Percentiles rank a stretch among this genome's conserved stretches.
Evolutionary conservation across 2,329 filamentous ascomycete genomes (phyloP).

Genomic region (Alternaria conjuncta): DNA sequence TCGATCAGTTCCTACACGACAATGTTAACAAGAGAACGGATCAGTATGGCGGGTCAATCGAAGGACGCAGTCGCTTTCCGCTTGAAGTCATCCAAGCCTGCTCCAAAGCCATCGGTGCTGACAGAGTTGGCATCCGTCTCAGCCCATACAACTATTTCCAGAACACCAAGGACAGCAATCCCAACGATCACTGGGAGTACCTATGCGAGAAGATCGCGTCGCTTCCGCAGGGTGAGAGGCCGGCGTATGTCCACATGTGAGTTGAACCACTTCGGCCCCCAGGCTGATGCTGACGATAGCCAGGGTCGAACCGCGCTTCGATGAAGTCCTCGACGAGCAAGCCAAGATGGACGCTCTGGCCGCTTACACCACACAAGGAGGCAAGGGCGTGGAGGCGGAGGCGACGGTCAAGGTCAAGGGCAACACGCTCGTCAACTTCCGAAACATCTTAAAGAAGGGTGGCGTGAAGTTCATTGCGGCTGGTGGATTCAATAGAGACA

Average conservation of each 20-base stretch:
- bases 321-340: conserved; percentile 46
- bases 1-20: conserved; percentile 61
- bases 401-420: conserved; percentile 32
- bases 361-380: conserved; percentile 39
- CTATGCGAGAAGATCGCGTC: conserved; percentile 52
- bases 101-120: conserved; percentile 41
- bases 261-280: not conserved
- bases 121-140: conserved; percentile 42
- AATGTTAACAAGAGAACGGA: conserved; percentile 59
- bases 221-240: conserved; percentile 36
- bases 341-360: conserved; percentile 49
- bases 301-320: conserved; percentile 48
- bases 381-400: conserved; percentile 41
- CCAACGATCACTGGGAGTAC: conserved; percentile 54
- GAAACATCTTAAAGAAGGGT: conserved; percentile 56
- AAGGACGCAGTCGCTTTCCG: conserved; percentile 62
- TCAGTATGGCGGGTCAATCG: conserved; percentile 58
- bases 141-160: conserved; percentile 48
- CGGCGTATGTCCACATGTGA: conserved; percentile 47
- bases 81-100: conserved; percentile 58
- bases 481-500: conserved; percentile 61
- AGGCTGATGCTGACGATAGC: conserved; percentile 8
- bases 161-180: conserved; percentile 53
- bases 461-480: conserved; percentile 63
- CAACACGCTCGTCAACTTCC: conserved; percentile 45